These are phyloP conservation scores for Boletellus emodensis DNA, from an alignment of 768 basidiomycete genomes.

Conservation along the genomic window DNA sequence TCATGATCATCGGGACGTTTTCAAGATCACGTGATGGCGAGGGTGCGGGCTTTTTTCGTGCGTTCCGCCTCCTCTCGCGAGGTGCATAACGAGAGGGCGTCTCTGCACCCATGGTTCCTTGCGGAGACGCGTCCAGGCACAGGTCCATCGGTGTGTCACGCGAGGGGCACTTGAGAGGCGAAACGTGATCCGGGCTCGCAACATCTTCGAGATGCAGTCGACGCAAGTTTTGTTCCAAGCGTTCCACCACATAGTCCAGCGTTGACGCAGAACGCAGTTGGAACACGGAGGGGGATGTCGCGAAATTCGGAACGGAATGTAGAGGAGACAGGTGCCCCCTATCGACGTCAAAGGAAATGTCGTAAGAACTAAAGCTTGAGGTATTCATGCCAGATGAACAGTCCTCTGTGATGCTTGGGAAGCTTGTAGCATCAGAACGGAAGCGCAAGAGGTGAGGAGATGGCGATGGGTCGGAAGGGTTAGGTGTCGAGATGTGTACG, in stretches of 20 bases:
- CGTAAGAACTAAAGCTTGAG: background rate
- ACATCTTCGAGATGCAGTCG: slow-evolving; percentile 15
- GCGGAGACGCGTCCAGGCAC: background rate
- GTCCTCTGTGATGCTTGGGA: slow-evolving; percentile 6
- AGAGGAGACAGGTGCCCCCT: background rate
- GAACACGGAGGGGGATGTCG: slow-evolving; percentile 18
- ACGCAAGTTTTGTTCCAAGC: slow-evolving; percentile 17
- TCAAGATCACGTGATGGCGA: background rate
- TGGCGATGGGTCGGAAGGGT: background rate
- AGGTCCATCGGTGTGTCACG: slow-evolving; percentile 7
- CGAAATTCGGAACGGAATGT: background rate
- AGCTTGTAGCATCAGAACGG: slow-evolving; percentile 4
- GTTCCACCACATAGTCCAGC: slow-evolving; percentile 18
- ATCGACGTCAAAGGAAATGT: background rate
- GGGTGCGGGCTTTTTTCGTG: background rate
- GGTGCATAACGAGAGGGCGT: background rate
- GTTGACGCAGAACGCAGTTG: slow-evolving; percentile 18
- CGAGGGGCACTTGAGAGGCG: background rate
- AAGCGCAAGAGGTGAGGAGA: background rate
- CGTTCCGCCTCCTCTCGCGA: background rate
- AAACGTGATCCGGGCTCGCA: slow-evolving; percentile 1
- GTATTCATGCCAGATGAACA: slow-evolving; percentile 15
- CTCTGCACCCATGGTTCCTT: background rate
- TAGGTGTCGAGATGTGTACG: background rate
- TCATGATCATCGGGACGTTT: slow-evolving; percentile 19